Evolutionary conservation across 768 basidiomycete species (phyloP), one percentile per base, ranked within the genome.

Genomic region (Leccinum variicolor): DNA sequence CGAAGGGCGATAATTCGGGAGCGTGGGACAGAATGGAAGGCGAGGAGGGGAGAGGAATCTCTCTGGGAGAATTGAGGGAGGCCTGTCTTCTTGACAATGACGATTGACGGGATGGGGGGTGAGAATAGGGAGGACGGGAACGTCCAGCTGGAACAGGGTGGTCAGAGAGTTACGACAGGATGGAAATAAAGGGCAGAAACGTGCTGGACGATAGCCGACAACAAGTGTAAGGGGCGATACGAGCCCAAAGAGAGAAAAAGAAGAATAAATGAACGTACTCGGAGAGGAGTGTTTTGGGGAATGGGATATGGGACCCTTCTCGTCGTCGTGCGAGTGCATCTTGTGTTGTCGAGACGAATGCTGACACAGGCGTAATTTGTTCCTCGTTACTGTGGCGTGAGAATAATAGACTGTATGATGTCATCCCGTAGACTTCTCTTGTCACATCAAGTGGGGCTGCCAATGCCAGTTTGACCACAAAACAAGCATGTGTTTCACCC

Each of bases 331-430:
- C 29, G 49, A 50, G 49, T 31, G 49, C 49, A 50, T 50, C 49
- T 50, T n/a, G n/a, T n/a, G 28, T 28, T 15, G 46, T 15, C 17
- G 49, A 31, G 17, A 50, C 11, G 15, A 6, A 50, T 23, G 23
- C 47, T 28, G 47, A 48, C 47, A 48, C 26, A 23, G 21, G 11
- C 45, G 6, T 46, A 39, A 31, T 47, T 57, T 28, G 43, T 48
- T 48, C 47, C 26, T 48, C 17, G 47, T 25, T 26, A 19, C 8
- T n/a, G 59, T 59, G 59, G 59, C 59, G 59, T 60, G 59, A 4
- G 59, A 60, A 53, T 14, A 15, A n/a, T 6, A 0, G 3, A 41
- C 29, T 29, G 11, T 17, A 29, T 50, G 49, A 50, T 31, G 49
- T 50, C 49, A 50, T 50, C 49, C 23, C 15, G 47, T 13, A 13